Evolutionary conservation across 1,139 yeast species (phyloP), one percentile per base, ranked within the genome.

Genomic region (Meyerozyma sp.): DNA sequence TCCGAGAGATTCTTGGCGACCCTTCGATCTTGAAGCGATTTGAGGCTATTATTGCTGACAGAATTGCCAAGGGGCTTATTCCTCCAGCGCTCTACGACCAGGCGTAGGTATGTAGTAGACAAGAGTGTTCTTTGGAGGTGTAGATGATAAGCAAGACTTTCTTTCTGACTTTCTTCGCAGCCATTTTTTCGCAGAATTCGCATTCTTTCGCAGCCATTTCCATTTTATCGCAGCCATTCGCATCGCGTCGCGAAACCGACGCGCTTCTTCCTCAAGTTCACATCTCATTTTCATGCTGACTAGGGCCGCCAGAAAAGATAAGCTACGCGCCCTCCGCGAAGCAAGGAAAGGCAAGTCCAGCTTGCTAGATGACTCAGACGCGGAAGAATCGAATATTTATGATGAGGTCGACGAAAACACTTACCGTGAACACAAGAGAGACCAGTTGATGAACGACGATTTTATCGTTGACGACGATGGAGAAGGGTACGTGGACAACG

Each of bases 391-490:
- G 20, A 61, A 58, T 16, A 81, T 93, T 46, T 91, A 90, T 61
- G 97, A 91, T 55, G 91, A 87, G 55, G 84, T 90, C 8, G 95
- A 87, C 58, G 96, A 90, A 55, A 82, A 77, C 36, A 81, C 85
- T 28, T 91, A 79, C 63, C 72, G 93, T 52, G 77, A 78, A 51
- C 87, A 82, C 59, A 88, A 87, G 58, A 77, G 95, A 52, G 79
- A 85, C 46, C 89, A 90, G 48, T 71, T 93, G 44, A 73, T 89
- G 66, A 83, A 86, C 50, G 97, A 91, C 58, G 96, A 91, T 58
- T 93, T 93, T 59, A 93, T 93, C 41, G 96, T 89, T 2, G 97
- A 90, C 58, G 98, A 93, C 60, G 82, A 84, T 51, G 96, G 95
- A 11, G 84, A 82, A 51, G 94, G 94, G 0, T 93, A 93, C 57